A percentile compares a stretch with the other conserved stretches of the same genome.
Conservation (phyloP, 345 rosid genomes). For the Arabidopsis thaliana region DNA sequence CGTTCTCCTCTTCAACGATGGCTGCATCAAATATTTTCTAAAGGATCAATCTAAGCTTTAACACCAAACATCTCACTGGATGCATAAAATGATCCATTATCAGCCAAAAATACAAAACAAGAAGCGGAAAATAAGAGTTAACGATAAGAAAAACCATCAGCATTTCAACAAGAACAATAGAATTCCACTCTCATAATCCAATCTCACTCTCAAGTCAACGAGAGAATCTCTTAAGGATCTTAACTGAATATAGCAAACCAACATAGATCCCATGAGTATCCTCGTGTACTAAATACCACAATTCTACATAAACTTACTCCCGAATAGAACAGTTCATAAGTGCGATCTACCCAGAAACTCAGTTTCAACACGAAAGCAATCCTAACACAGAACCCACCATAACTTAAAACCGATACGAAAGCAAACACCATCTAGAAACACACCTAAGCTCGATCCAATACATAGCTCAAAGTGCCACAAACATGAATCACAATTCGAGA, state of each 20-base stretch:
- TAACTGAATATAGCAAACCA: constrained; percentile 20
- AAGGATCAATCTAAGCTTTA: constrained; percentile 47
- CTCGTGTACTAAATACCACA: not conserved
- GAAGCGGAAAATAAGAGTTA: not conserved
- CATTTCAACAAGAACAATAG: not conserved
- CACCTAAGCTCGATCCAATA: constrained; percentile 33
- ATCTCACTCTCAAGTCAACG: constrained; percentile 37
- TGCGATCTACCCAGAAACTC: constrained; percentile 35
- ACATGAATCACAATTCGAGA: constrained; percentile 33
- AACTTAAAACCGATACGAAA: constrained; percentile 6
- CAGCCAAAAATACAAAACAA: not conserved
- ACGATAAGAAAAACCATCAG: constrained; percentile 21
- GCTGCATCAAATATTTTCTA: not conserved
- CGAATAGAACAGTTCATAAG: not conserved
- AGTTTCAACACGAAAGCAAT: constrained; percentile 13
- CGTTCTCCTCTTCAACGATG: not conserved
- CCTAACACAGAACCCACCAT: constrained; percentile 28
- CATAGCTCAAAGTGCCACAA: not conserved
- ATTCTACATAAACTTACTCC: not conserved
- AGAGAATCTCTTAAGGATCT: not conserved
- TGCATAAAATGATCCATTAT: constrained; percentile 46
- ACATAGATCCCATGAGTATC: constrained; percentile 22
- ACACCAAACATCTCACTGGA: constrained; percentile 27
- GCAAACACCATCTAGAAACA: not conserved
- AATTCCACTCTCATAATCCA: constrained; percentile 11